Conservation (phyloP, 768 basidiomycete species). For the Filobasidium floriforme region DNA sequence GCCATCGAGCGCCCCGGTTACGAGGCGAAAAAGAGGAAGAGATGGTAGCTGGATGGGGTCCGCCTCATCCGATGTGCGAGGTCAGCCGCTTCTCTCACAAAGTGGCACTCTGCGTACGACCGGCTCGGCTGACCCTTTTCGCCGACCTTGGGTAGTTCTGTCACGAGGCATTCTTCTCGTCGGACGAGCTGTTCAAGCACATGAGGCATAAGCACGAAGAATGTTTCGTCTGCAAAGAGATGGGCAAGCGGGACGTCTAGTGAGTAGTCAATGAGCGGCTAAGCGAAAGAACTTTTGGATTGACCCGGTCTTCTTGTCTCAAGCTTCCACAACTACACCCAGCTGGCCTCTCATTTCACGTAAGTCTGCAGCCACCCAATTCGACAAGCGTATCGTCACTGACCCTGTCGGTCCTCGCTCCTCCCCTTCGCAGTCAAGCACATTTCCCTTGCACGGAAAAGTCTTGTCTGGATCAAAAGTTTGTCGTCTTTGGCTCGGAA, state of each 20-base stretch:
- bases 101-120: neutral
- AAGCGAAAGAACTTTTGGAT: neutral
- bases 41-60: slow-evolving; percentile 41
- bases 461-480: slow-evolving; percentile 74
- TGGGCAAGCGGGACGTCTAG: slow-evolving; percentile 76
- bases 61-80: slow-evolving; percentile 46
- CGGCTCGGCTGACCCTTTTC: neutral
- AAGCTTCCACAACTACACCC: slow-evolving; percentile 73
- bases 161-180: slow-evolving; percentile 83
- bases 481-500: slow-evolving; percentile 81
- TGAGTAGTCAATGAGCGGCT: slow-evolving; percentile 48
- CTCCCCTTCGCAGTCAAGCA: slow-evolving; percentile 50
- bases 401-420: slow-evolving; percentile 10
- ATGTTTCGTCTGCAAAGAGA: slow-evolving; percentile 85
- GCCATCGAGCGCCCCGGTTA: slow-evolving; percentile 35
- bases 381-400: neutral
- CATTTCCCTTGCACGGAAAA: slow-evolving; percentile 73
- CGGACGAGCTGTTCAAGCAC: slow-evolving; percentile 86
- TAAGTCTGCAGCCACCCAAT: slow-evolving; percentile 13
- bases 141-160: slow-evolving; percentile 58
- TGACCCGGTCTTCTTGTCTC: slow-evolving; percentile 9
- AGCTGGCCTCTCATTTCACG: slow-evolving; percentile 49
- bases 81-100: no score
- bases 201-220: slow-evolving; percentile 93
- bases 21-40: slow-evolving; percentile 37